Conservation (phyloP, 2,329 filamentous ascomycete species). For the Fusarium humuli region DNA sequence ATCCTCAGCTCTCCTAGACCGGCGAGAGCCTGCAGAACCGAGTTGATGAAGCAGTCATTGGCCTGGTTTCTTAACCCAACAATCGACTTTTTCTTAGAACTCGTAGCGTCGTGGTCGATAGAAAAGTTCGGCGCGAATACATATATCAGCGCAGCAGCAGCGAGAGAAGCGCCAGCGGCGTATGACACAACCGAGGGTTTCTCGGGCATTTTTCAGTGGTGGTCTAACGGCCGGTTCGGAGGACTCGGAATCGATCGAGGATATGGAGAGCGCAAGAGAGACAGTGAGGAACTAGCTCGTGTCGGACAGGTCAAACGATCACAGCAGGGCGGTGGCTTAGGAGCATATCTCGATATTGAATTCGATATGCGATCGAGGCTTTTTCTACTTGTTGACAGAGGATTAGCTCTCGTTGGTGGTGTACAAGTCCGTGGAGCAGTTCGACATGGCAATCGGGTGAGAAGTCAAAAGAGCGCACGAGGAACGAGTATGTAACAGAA, state of each 20-base stretch:
- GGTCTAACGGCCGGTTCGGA: slow-evolving; percentile 38
- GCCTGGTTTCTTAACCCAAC: slow-evolving; percentile 91
- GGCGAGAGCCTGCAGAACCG: slow-evolving; percentile 90
- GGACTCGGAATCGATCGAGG: slow-evolving; percentile 25
- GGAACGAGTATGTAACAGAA: slow-evolving; percentile 24
- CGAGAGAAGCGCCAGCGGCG: slow-evolving; percentile 93
- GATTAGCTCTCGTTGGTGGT: slow-evolving; percentile 5
- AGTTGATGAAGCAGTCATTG: slow-evolving; percentile 98
- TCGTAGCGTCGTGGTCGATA: slow-evolving; percentile 82
- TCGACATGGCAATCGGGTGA: slow-evolving; percentile 16
- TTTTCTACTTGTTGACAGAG: not conserved
- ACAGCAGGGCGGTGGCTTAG: slow-evolving; percentile 39
- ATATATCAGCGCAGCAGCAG: slow-evolving; percentile 94
- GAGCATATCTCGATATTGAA: slow-evolving; percentile 40
- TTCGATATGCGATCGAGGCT: slow-evolving; percentile 11
- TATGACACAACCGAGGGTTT: slow-evolving; percentile 75
- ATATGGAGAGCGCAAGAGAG: slow-evolving; percentile 17
- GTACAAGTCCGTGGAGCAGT: not conserved
- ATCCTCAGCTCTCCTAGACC: slow-evolving; percentile 88
- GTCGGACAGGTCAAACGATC: slow-evolving; percentile 43
- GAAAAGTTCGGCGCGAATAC: slow-evolving; percentile 98
- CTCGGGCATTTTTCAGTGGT: slow-evolving; percentile 51
- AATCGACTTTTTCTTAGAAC: slow-evolving; percentile 81
- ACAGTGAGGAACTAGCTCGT: slow-evolving; percentile 19
- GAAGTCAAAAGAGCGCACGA: slow-evolving; percentile 14